Conservation (phyloP, 495 filamentous ascomycete genomes). For the Aspergillus asperescens region DNA sequence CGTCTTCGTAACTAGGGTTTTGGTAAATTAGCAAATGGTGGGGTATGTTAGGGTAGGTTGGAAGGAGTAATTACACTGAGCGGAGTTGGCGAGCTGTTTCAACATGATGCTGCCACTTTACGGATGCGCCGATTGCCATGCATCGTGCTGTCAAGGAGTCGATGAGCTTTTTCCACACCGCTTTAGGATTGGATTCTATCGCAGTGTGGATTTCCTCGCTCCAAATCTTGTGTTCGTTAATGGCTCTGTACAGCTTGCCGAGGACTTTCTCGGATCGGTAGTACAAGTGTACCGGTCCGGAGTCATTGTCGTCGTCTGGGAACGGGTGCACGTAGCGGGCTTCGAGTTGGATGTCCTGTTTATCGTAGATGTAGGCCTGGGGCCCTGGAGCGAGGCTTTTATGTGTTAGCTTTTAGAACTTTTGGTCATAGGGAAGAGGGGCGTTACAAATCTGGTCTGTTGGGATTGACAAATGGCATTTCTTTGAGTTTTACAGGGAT, state of each 20-base stretch:
- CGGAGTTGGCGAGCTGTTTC: slow-evolving; percentile 46
- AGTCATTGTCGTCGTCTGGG: slow-evolving; percentile 50
- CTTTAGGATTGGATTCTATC: neutral
- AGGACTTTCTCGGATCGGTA: slow-evolving; percentile 67
- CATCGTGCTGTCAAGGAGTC: slow-evolving; percentile 44
- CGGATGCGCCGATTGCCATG: slow-evolving; percentile 30
- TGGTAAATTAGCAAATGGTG: neutral
- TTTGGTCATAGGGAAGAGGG: neutral
- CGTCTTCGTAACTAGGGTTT: slow-evolving; percentile 57
- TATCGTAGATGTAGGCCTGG: slow-evolving; percentile 43
- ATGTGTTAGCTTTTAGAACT: neutral
- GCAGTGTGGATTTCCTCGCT: slow-evolving; percentile 28
- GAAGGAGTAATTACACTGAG: slow-evolving; percentile 40
- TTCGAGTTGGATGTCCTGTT: slow-evolving; percentile 14
- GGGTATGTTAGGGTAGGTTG: neutral
- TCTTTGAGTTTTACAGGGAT: slow-evolving; percentile 49
- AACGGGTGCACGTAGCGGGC: slow-evolving; percentile 2
- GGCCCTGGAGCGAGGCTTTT: slow-evolving; percentile 58
- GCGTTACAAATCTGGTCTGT: slow-evolving; percentile 51
- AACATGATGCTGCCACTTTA: slow-evolving; percentile 42
- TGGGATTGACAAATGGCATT: slow-evolving; percentile 36
- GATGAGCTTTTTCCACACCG: slow-evolving; percentile 21
- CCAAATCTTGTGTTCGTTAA: slow-evolving; percentile 70
- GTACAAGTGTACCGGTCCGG: slow-evolving; percentile 39
- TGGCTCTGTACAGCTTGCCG: slow-evolving; percentile 65